Evolutionary conservation across 257 asterid species (phyloP).

Genomic region (Solanum lycopersicoides): DNA sequence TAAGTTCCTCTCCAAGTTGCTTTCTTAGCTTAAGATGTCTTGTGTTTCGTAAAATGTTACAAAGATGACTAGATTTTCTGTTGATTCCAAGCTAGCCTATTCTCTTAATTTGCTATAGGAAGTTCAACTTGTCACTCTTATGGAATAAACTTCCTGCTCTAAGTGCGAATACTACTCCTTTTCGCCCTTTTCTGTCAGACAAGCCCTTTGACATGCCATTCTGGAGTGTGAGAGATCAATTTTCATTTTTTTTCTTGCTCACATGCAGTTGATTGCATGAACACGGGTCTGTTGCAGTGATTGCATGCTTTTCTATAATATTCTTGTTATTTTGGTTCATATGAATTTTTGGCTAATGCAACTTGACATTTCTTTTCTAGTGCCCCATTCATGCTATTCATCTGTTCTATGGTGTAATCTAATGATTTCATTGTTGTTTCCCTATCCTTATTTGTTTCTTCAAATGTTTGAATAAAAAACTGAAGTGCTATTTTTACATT

Average conservation of each 20-base stretch:
- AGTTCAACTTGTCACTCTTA: not conserved
- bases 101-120: not conserved
- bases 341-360: not conserved
- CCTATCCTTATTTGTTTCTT: not conserved
- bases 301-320: not conserved
- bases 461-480: not conserved
- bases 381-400: not conserved
- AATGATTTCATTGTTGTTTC: not conserved
- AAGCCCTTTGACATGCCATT: not conserved
- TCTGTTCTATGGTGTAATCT: not conserved
- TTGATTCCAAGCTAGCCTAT: not conserved
- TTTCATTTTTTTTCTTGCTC: not conserved
- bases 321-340: not conserved
- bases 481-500: conserved; percentile 2
- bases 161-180: not conserved
- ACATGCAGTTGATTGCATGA: not conserved
- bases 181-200: not conserved
- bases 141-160: not conserved
- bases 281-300: not conserved
- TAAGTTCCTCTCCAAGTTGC: not conserved
- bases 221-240: not conserved
- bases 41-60: not conserved
- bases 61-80: not conserved
- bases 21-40: not conserved
- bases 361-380: not conserved